Evolutionary conservation across 768 basidiomycete species (phyloP), one percentile per base, ranked within the genome.

Genomic region (Chalciporus chontae): DNA sequence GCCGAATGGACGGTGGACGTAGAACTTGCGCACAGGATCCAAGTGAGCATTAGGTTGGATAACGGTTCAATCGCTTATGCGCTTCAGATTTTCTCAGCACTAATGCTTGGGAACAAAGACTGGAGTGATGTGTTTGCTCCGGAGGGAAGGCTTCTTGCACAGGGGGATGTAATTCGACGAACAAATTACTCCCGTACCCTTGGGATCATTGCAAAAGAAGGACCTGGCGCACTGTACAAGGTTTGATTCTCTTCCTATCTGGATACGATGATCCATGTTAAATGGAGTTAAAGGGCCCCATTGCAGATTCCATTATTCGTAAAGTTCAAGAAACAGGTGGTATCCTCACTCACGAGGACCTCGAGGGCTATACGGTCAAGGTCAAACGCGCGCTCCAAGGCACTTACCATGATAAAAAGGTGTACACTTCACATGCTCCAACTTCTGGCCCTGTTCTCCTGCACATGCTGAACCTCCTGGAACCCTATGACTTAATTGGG

Each of bases 401-500:
- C 8, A 83, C 78, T 0, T 99, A 90, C 67, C 78, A 77, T 15
- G 83, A 83, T 38, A 80, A 81, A 58, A 90, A 79, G 54, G 74
- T 98, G 34, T 96, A 91, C 68, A 94, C 92, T 0, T 77, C 87
- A 0, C 80, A 84, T 59, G 85, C 91, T 11, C 96, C 96, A 5
- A 84, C 87, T 8, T 87, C 87, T 10, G 94, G 95, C 5, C 85
- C 90, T 75, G 90, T 89, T n/a, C 71, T 98, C 37, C 70, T 96
- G 36, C 87, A 92, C 63, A 87, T 97, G 77, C 72, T 98, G n/a
- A 96, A 97, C 63, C 65, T 94, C 17, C 70, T 95, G 40, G 94
- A 96, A 62, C 75, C 77, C n/a, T 97, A 79, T 60, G 71, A 76
- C 45, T 60, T 75, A 32, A 67, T 79, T 29, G 56, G 76, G 15